Evolutionary conservation across 441 rosid genomes (phyloP).

Genomic region (Isatis lusitanica): DNA sequence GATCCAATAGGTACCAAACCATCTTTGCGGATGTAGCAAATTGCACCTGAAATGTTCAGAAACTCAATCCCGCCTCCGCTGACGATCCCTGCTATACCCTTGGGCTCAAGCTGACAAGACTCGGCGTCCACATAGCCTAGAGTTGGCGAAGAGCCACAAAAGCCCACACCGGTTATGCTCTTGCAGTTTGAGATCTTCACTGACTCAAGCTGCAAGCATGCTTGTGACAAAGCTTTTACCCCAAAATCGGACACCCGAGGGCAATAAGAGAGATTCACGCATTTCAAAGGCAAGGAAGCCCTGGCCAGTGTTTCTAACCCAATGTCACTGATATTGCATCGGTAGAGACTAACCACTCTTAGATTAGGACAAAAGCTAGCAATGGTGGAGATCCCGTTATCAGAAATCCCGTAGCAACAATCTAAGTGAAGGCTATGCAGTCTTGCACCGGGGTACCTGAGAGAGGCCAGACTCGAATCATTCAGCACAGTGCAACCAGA

Average conservation of each 20-base stretch:
- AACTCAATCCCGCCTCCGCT: constrained; percentile 82
- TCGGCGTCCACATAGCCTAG: constrained; percentile 61
- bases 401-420: constrained; percentile 69
- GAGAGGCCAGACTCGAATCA: constrained; percentile 54
- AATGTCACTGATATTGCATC: constrained; percentile 61
- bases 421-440: constrained; percentile 60
- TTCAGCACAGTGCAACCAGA: constrained; percentile 66
- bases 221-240: constrained; percentile 47
- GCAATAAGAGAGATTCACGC: constrained; percentile 63
- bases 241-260: constrained; percentile 59
- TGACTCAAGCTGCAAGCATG: constrained; percentile 58
- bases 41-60: constrained; percentile 47
- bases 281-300: constrained; percentile 46
- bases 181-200: constrained; percentile 62
- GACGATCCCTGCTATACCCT: constrained; percentile 59
- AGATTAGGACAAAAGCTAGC: constrained; percentile 58
- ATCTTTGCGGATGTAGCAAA: constrained; percentile 31
- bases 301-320: constrained; percentile 59
- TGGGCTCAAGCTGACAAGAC: constrained; percentile 53
- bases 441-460: constrained; percentile 50
- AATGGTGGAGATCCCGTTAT: constrained; percentile 53
- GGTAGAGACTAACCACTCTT: constrained; percentile 56
- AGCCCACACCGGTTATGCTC: constrained; percentile 56
- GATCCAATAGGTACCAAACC: constrained; percentile 56
- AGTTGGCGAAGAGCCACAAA: constrained; percentile 60